These are phyloP conservation scores for Saccharomyces kudriavzevii DNA, from an alignment of 805 yeast species.

Conservation along the genomic window DNA sequence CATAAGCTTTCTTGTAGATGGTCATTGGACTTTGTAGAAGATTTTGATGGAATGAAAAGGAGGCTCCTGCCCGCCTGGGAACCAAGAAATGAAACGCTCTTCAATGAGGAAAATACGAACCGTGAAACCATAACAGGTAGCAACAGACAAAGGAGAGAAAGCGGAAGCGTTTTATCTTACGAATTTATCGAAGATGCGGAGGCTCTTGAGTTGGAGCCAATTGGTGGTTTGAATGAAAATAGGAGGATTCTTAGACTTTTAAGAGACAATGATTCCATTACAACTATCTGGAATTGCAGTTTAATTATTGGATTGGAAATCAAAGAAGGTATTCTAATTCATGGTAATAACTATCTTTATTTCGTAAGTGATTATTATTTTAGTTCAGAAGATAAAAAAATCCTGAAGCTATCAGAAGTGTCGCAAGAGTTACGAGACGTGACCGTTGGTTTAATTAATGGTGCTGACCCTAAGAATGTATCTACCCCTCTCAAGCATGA, in stretches of 20 bases:
- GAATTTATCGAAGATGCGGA: constrained; percentile 40
- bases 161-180: constrained; percentile 30
- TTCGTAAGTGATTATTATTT: constrained; percentile 61
- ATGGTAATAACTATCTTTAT: constrained; percentile 59
- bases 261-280: constrained; percentile 61
- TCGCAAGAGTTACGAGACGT: constrained; percentile 57
- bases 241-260: constrained; percentile 65
- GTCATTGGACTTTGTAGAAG: constrained; percentile 62
- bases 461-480: constrained; percentile 30
- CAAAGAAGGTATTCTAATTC: constrained; percentile 62
- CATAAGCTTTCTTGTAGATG: constrained; percentile 29
- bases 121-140: not conserved
- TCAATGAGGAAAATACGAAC: constrained; percentile 35
- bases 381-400: constrained; percentile 38
- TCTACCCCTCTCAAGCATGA: constrained; percentile 30
- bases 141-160: not conserved
- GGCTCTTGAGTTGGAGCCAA: constrained; percentile 22
- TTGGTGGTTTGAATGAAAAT: constrained; percentile 54
- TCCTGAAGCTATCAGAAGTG: constrained; percentile 60
- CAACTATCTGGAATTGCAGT: constrained; percentile 67
- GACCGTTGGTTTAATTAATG: constrained; percentile 55
- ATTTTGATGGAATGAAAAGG: constrained; percentile 57
- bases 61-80: constrained; percentile 50
- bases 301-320: constrained; percentile 71
- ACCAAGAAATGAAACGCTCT: constrained; percentile 29